Base-by-base conservation (phyloP, 2,329 filamentous ascomycete genomes). In the Myrmaecium sp. region DNA sequence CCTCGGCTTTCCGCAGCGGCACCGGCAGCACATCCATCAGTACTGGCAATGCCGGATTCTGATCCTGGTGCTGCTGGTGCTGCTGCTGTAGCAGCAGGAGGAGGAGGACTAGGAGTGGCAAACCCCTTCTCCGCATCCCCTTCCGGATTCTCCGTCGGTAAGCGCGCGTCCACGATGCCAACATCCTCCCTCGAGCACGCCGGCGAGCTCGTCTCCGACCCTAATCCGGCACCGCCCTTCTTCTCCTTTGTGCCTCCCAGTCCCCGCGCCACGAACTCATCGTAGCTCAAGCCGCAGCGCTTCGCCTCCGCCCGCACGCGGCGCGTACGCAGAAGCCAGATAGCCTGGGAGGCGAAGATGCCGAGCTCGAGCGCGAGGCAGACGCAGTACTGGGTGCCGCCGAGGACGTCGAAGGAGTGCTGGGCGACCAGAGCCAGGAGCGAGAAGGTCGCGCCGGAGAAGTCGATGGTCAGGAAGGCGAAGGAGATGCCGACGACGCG, bases 371-470 rank as follows among this genome's bases (percentile, higher is more conserved):
- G 55, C 3, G 62, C 22, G 30, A 68, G 55, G 32, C 66, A 68
- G 5, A 68, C 46, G 26, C 71, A 65, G 39, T 74, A 75, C 31
- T 71, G 43, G 2, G 66, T 54, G 1, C 68, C 67, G 3, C 69
- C 71, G 0, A 74, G 48, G 4, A 68, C 48, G 39, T 75, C 71
- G 37, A 75, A 74, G 2, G 57, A 62, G 14, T 64, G 57, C 37
- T 75, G 69, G 1, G 63, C 66, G 23, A 64, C 69, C 6, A 74
- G 46, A 2, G 69, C 66, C 55, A 74, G 61, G 13, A 74, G 55
- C 0, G 68, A 74, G 43, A 75, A 74, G 30, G 74, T 58, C 1
- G 69, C 70, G 2, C 71, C 71, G 1, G 58, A 36, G 30, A 61
- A 71, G 38, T 76, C 71, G 36, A 74, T 66, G 0, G 51, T 47